These are phyloP conservation scores for Aspergillus brasiliensis DNA, from an alignment of 2,329 filamentous ascomycete genomes.

Conservation along the genomic window DNA sequence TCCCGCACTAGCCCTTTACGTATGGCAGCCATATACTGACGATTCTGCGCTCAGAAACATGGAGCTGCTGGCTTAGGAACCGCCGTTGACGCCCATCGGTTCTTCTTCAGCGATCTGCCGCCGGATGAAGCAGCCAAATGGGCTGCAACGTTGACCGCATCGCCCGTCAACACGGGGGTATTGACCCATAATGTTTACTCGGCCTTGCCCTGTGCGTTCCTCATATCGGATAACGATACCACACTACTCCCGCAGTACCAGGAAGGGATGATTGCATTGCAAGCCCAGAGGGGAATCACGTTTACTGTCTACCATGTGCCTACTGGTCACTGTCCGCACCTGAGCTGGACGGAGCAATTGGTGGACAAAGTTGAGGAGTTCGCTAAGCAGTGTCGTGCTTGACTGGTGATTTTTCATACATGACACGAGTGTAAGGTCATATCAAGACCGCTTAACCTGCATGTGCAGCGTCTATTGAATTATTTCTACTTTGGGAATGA, in stretches of 20 bases:
- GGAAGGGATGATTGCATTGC: slow-evolving; percentile 32
- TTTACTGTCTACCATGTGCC: slow-evolving; percentile 31
- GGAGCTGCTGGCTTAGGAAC: neutral
- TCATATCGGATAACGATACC: slow-evolving; percentile 32
- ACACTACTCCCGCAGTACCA: slow-evolving; percentile 34
- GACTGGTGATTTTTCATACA: no score
- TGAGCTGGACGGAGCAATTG: slow-evolving; percentile 34
- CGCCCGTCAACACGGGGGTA: slow-evolving; percentile 27
- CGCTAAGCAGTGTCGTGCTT: neutral
- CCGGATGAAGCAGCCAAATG: slow-evolving; percentile 26
- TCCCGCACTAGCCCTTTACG: neutral
- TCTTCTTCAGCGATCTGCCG: slow-evolving; percentile 16
- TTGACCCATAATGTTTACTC: slow-evolving; percentile 37
- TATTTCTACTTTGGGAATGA: no score
- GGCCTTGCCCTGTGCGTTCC: slow-evolving; percentile 35
- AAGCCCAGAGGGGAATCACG: slow-evolving; percentile 13
- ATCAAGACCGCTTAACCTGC: no score
- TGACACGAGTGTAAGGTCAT: no score
- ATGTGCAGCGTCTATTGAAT: no score
- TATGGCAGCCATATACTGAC: neutral
- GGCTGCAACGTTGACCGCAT: slow-evolving; percentile 29
- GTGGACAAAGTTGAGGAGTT: slow-evolving; percentile 29
- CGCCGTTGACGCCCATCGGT: slow-evolving; percentile 24
- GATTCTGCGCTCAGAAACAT: neutral
- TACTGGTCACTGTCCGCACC: slow-evolving; percentile 34